These are phyloP conservation scores for Cladorrhinum sp. DNA, from an alignment of 2,329 filamentous ascomycete genomes.

Conservation along the genomic window DNA sequence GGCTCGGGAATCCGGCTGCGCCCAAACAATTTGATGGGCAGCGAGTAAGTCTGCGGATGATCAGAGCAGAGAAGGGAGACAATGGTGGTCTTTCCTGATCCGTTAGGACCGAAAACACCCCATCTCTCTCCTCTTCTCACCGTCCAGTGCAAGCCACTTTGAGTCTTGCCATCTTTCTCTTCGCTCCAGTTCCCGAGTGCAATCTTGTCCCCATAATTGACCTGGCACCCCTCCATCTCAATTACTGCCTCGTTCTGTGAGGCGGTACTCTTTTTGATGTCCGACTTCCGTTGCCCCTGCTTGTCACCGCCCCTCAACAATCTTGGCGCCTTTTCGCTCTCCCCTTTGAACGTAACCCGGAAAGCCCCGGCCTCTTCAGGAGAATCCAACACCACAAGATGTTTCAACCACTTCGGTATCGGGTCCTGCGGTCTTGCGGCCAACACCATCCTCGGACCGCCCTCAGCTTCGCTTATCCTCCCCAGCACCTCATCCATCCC, in stretches of 20 bases:
- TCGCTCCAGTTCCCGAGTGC: constrained; percentile 80
- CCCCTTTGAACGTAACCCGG: not conserved
- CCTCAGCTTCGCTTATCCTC: constrained; percentile 61
- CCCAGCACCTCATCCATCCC: constrained; percentile 68
- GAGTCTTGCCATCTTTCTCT: constrained; percentile 44
- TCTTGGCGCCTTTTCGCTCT: constrained; percentile 52
- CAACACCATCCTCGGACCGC: constrained; percentile 69
- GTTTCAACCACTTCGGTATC: constrained; percentile 86
- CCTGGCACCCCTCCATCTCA: constrained; percentile 80
- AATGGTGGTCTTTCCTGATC: constrained; percentile 92
- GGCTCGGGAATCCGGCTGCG: constrained; percentile 72
- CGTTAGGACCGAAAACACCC: constrained; percentile 92
- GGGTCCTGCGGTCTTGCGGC: constrained; percentile 81
- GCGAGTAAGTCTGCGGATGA: constrained; percentile 89
- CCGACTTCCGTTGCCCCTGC: constrained; percentile 33
- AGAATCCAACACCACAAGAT: constrained; percentile 66
- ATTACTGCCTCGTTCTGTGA: constrained; percentile 65
- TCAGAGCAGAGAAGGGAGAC: constrained; percentile 91
- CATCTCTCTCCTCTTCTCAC: constrained; percentile 81
- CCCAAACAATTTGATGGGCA: constrained; percentile 84
- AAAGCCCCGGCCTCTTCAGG: not conserved
- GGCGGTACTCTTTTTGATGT: constrained; percentile 22
- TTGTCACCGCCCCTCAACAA: constrained; percentile 51
- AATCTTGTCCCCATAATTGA: constrained; percentile 74
- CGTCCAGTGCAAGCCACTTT: constrained; percentile 74